A percentile compares a stretch with the other conserved stretches of the same genome.
These are phyloP conservation scores for Amylocarpus encephaloides DNA, from an alignment of 2,329 filamentous ascomycete species.

Conservation along the genomic window DNA sequence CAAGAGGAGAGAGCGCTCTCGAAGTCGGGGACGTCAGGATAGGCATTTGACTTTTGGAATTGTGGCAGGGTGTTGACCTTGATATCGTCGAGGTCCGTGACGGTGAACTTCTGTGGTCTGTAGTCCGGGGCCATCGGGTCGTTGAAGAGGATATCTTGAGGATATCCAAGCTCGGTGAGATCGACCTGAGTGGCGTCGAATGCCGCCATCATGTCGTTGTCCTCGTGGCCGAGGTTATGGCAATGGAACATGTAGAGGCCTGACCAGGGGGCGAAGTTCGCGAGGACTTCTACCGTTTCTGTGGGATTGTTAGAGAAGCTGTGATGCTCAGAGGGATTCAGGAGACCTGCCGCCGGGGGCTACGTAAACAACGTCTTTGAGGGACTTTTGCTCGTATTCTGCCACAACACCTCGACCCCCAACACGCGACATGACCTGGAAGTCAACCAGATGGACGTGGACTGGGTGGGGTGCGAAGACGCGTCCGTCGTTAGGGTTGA, in stretches of 20 bases:
- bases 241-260: slow-evolving; percentile 44
- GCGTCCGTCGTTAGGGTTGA: slow-evolving; percentile 17
- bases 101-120: slow-evolving; percentile 17
- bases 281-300: slow-evolving; percentile 45
- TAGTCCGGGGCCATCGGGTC: slow-evolving; percentile 24
- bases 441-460: slow-evolving; percentile 54
- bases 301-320: no score
- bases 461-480: slow-evolving; percentile 22
- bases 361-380: slow-evolving; percentile 54
- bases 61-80: slow-evolving; percentile 9
- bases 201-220: slow-evolving; percentile 31
- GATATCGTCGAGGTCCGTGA: slow-evolving; percentile 17
- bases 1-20: background rate
- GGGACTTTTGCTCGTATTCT: slow-evolving; percentile 47
- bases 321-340: background rate
- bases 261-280: slow-evolving; percentile 46
- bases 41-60: slow-evolving; percentile 22
- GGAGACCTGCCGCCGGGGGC: slow-evolving; percentile 31
- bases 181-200: slow-evolving; percentile 23
- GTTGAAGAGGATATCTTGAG: slow-evolving; percentile 17
- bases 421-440: slow-evolving; percentile 45
- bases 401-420: slow-evolving; percentile 29
- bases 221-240: slow-evolving; percentile 31
- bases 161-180: slow-evolving; percentile 15
- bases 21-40: slow-evolving; percentile 14